Evolutionary conservation across 305 asterid genomes (phyloP).

Genomic region (Rubia peregrina): DNA sequence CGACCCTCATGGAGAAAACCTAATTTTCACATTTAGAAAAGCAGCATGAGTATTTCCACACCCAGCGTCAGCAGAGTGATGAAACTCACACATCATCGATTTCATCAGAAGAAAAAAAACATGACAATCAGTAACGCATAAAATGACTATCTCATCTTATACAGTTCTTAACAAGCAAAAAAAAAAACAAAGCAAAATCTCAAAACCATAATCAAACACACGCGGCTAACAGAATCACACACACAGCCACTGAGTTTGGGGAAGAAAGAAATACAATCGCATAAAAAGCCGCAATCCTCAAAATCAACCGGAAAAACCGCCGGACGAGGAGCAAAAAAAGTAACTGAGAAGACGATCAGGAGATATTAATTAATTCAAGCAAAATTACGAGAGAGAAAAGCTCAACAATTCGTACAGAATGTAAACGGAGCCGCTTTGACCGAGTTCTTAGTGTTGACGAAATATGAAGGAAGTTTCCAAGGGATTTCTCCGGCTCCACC

Average conservation of each 20-base stretch:
- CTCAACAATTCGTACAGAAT: background rate
- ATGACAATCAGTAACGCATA: background rate
- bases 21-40: background rate
- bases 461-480: background rate
- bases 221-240: background rate
- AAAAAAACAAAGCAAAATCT: background rate
- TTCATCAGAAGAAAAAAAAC: constrained; percentile 1
- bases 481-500: constrained; percentile 5
- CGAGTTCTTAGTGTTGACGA: background rate
- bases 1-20: background rate
- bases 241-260: constrained; percentile 3
- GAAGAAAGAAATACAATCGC: background rate
- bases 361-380: background rate
- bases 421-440: background rate
- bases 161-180: background rate
- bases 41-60: background rate
- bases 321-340: background rate
- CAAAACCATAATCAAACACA: background rate
- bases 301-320: background rate
- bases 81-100: background rate
- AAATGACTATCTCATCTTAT: background rate
- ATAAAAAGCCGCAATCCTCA: background rate
- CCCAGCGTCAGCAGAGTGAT: background rate
- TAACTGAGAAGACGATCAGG: background rate
- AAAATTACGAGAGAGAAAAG: background rate